Evolutionary conservation across 768 basidiomycete species (phyloP), one percentile per base, ranked within the genome.

Genomic region (Suillus bovinus): DNA sequence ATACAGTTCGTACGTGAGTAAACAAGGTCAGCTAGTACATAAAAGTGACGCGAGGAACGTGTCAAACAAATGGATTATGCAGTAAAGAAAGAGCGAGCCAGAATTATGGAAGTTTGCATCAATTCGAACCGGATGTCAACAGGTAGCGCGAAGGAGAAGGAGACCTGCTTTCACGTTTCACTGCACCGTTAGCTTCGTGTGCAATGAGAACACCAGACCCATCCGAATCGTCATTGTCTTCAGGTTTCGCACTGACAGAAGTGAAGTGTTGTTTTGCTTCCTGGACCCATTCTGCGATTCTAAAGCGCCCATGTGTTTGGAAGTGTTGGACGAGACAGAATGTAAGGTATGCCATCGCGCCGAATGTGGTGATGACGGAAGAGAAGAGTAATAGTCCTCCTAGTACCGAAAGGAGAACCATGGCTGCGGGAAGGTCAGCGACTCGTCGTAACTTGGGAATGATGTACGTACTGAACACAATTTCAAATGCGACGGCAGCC

Each of bases 301-400:
- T 74, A 42, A 72, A 71, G 16, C 66, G 55, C 5, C 80, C 80
- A 38, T 74, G 68, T 29, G 69, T 60, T n/a, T 74, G 71, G 38
- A 80, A 66, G 22, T 77, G 72, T 55, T 70, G 65, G 9, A 76
- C 67, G 44, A 81, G 73, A 55, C 77, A 76, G 47, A 66, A 69
- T 16, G 67, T 62, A 33, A 76, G 67, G 64, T 80, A 82, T 49
- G 70, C 64, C 49, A 64, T 69, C 39, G 76, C 57, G 42, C 69
- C 62, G 41, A 70, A 58, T 20, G 69, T 61, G 31, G 81, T 79
- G 34, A 74, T 61, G 68, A 77, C 71, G 58, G 71, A 64, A 20
- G 80, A 74, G 16, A 71, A 70, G 29, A 76, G 61, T 56, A 78
- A 67, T 8, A 75, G 70, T 20, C 70, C 71, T 61, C 75, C 68